Base-by-base conservation (phyloP, 495 filamentous ascomycete species). In the Tricharina praecox region DNA sequence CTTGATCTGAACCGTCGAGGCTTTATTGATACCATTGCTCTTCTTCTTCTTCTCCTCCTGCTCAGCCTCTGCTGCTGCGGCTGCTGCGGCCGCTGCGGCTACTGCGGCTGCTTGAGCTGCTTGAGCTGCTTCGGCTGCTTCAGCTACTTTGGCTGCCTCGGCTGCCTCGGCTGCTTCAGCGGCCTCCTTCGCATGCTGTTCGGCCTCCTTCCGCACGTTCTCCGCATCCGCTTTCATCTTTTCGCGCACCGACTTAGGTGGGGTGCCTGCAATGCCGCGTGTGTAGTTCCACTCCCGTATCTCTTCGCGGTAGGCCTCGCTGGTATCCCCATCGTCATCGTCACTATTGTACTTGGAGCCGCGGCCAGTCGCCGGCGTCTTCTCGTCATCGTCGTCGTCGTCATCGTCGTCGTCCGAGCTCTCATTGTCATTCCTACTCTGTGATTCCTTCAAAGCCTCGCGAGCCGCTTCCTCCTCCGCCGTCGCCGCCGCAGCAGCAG, bases 311-410 rank as follows among this genome's bases (percentile, higher is more conserved):
- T 60, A 60, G 3, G 50, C 57, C 33, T 61, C 58, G 3, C 40
- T 47, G 23, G 60, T 57, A 8, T 60, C 58, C 24, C 57, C 57
- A 13, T 61, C 58, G 32, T 59, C 57, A 13, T 61, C 58, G 32
- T 59, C 56, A 23, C 46, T 51, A 16, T 56, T 53, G 26, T 49
- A 57, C n/a, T 30, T 28, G 28, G 43, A 46, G 5, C 28, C 43
- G 15, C 48, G 47, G 4, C 50, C 35, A 20, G 24, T 35, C 20
- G 37, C 47, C 20, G 33, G 20, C 19, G 48, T 34, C 15, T 43
- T 26, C 7, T 60, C 58, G 11, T 53, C 56, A 7, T 51, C 49
- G 3, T 55, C 55, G 25, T 52, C 55, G 3, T 59, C 49, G 16
- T 51, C 49, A 16, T 45, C 40, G 24, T 25, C 21, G n/a, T 15